Conservation (phyloP, 768 basidiomycete genomes). For the Amanita fuliginea region DNA sequence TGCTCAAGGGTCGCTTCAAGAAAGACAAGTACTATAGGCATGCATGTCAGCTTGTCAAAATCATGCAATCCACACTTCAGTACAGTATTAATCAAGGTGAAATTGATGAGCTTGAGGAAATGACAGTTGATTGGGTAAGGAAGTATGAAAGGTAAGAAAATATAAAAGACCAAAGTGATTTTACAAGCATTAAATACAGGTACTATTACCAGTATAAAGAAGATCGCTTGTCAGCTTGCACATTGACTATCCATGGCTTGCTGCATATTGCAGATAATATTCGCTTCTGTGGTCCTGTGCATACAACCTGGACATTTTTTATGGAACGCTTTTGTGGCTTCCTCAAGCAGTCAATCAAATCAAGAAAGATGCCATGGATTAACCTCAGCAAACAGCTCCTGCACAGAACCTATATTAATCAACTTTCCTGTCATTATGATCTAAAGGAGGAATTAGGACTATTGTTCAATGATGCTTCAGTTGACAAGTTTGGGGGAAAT, state of each 20-base stretch:
- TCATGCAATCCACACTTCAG: background rate
- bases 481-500: too few relatives aligned
- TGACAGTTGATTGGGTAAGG: background rate
- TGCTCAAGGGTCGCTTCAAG: background rate
- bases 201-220: constrained; percentile 13
- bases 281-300: constrained; percentile 19
- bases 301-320: constrained; percentile 22
- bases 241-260: constrained; percentile 21
- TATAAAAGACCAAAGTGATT: background rate
- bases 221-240: constrained; percentile 17
- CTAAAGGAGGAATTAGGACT: constrained; percentile 9
- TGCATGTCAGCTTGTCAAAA: background rate
- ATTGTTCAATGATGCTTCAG: too few relatives aligned
- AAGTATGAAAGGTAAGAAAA: background rate
- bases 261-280: constrained; percentile 23
- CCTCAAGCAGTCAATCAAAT: too few relatives aligned
- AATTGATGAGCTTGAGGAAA: background rate
- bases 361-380: too few relatives aligned
- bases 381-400: constrained; percentile 14
- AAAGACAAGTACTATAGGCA: background rate
- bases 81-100: constrained; percentile 7
- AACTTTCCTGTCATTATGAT: constrained; percentile 11
- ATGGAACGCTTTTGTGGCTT: too few relatives aligned
- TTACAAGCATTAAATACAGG: background rate
- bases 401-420: constrained; percentile 6